Percentiles rank a stretch among this genome's conserved stretches.
Evolutionary conservation across 257 asterid species (phyloP).

Genomic region (Petrea volubilis): DNA sequence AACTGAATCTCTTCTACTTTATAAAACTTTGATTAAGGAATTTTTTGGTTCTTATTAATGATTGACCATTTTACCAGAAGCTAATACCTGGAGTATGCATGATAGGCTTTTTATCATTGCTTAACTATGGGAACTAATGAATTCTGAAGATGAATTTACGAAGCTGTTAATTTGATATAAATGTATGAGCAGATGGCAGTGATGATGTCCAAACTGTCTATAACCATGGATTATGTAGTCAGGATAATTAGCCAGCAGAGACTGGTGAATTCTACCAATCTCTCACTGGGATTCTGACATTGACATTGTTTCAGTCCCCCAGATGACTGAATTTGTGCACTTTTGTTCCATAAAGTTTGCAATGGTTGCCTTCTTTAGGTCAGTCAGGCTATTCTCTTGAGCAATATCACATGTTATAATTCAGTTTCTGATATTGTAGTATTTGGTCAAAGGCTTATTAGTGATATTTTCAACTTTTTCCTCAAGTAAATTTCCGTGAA

Average conservation of each 20-base stretch:
- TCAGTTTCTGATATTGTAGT: background rate
- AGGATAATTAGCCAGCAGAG: background rate
- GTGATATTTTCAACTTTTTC: background rate
- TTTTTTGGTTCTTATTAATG: background rate
- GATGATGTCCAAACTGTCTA: background rate
- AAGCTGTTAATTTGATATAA: slow-evolving; percentile 3
- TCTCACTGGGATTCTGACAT: background rate
- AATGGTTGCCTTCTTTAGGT: background rate
- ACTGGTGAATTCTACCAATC: background rate
- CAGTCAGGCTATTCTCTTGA: background rate
- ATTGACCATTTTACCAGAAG: background rate
- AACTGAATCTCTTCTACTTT: background rate
- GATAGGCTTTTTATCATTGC: background rate
- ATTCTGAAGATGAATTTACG: background rate
- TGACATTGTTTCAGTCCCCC: background rate
- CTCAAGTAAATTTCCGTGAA: background rate
- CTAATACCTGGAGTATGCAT: background rate
- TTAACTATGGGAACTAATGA: background rate
- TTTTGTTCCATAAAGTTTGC: background rate
- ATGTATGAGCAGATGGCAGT: background rate
- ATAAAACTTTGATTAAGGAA: background rate
- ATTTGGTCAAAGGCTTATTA: background rate
- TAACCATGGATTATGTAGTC: background rate
- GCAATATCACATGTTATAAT: background rate
- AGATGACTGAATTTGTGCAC: background rate